Conservation (phyloP, 768 basidiomycete genomes). For the Boletus pseudo-olivaceus region DNA sequence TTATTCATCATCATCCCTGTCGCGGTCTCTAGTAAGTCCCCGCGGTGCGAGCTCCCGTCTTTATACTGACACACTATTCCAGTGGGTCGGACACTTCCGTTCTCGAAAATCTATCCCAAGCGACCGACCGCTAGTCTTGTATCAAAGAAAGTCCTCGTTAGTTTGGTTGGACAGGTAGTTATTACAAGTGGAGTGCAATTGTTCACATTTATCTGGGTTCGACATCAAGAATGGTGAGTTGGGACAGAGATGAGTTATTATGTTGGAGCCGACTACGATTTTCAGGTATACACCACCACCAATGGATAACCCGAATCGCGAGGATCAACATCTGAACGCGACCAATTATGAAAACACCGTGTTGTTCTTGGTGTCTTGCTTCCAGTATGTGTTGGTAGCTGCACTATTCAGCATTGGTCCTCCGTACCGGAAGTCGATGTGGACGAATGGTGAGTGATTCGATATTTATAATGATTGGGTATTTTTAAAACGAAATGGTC, state of each 20-base stretch:
- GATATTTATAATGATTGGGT: not conserved
- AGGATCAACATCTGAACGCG: constrained; percentile 72
- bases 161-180: constrained; percentile 88
- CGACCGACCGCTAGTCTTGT: constrained; percentile 94
- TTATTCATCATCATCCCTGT: constrained; percentile 97
- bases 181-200: constrained; percentile 80
- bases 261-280: not conserved
- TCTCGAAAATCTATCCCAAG: constrained; percentile 79
- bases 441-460: constrained; percentile 76
- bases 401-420: constrained; percentile 98
- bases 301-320: constrained; percentile 40
- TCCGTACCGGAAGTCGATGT: constrained; percentile 92
- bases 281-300: constrained; percentile 78
- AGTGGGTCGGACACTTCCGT: constrained; percentile 97
- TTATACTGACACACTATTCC: constrained; percentile 8
- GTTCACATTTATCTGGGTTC: constrained; percentile 89
- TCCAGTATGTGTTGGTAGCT: constrained; percentile 97
- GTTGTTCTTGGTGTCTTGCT: constrained; percentile 91
- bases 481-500: not conserved
- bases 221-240: constrained; percentile 73
- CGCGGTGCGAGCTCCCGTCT: not conserved
- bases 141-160: constrained; percentile 90
- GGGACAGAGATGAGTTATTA: not conserved
- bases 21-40: constrained; percentile 84
- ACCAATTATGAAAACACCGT: constrained; percentile 90